phyloP scores from a whole-genome alignment of 2,329 filamentous ascomycete genomes.

The Emergomyces orientalis region DNA sequence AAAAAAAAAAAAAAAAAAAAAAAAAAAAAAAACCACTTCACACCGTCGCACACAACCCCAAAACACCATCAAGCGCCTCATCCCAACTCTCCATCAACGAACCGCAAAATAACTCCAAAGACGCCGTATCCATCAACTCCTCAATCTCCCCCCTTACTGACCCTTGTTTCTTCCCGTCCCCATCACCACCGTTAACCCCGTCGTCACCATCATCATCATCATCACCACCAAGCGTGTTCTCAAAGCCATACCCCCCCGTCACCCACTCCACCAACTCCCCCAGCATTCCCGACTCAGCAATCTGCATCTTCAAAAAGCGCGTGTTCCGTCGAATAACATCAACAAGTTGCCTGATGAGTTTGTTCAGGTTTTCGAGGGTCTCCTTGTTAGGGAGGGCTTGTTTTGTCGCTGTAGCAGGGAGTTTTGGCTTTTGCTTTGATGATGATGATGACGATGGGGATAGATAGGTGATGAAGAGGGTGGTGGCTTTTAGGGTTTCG shows the following conservation, averaged over 20 bases:
- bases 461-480: slow-evolving; percentile 24
- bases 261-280: slow-evolving; percentile 34
- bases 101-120: slow-evolving; percentile 37
- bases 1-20: not conserved
- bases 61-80: slow-evolving; percentile 35
- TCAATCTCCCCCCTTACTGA: slow-evolving; percentile 22
- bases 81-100: slow-evolving; percentile 41
- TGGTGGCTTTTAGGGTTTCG: slow-evolving; percentile 34
- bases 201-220: slow-evolving; percentile 18
- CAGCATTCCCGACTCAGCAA: slow-evolving; percentile 35
- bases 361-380: slow-evolving; percentile 22
- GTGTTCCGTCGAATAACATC: slow-evolving; percentile 30
- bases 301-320: slow-evolving; percentile 28
- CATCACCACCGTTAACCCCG: slow-evolving; percentile 17
- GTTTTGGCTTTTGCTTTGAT: slow-evolving; percentile 20
- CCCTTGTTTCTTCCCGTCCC: slow-evolving; percentile 14
- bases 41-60: slow-evolving; percentile 7
- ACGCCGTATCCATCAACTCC: slow-evolving; percentile 29
- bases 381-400: slow-evolving; percentile 27
- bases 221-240: not conserved
- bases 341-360: slow-evolving; percentile 22
- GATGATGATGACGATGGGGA: slow-evolving; percentile 11
- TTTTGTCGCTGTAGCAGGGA: slow-evolving; percentile 16
- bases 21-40: not conserved
- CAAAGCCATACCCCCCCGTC: slow-evolving; percentile 13